Conservation (phyloP, 495 filamentous ascomycete species). For the Xylaria castorea region DNA sequence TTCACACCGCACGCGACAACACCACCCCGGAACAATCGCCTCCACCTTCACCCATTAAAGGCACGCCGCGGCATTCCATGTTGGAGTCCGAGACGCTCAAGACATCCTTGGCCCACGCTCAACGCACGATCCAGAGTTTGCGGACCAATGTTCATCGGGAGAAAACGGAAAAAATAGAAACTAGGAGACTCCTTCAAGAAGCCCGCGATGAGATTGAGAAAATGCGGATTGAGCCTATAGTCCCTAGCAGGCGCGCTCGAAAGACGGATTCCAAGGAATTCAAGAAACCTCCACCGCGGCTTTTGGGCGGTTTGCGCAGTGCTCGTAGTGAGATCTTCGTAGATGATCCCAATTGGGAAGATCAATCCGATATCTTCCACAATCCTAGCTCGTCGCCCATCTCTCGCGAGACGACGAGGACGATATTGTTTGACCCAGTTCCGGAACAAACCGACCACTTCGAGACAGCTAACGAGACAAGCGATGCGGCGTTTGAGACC, state of each 20-base stretch:
- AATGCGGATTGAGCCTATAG: conserved; percentile 65
- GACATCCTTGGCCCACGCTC: conserved; percentile 91
- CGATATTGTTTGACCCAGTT: conserved; percentile 44
- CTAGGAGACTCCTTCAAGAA: conserved; percentile 95
- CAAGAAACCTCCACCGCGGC: conserved; percentile 71
- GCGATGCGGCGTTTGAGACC: conserved; percentile 85
- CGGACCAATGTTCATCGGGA: conserved; percentile 94
- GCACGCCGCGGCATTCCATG: conserved; percentile 84
- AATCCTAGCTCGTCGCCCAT: conserved; percentile 39
- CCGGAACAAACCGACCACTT: conserved; percentile 65
- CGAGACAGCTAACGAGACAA: conserved; percentile 84
- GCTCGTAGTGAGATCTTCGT: conserved; percentile 77
- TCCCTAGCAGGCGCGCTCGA: conserved; percentile 63
- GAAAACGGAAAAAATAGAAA: conserved; percentile 96
- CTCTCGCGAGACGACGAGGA: conserved; percentile 42
- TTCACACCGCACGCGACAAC: conserved; percentile 69
- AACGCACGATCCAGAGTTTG: conserved; percentile 93
- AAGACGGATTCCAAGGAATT: conserved; percentile 71
- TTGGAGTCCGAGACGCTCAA: conserved; percentile 94
- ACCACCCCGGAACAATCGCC: conserved; percentile 88
- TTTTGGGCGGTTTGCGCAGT: conserved; percentile 79
- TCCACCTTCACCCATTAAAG: conserved; percentile 87
- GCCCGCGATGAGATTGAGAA: conserved; percentile 91
- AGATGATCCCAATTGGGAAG: conserved; percentile 90
- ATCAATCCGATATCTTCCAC: conserved; percentile 54